Percentiles rank a stretch among this genome's conserved stretches.
phyloP scores from a whole-genome alignment of 2,329 filamentous ascomycete genomes.

The Colletotrichum cordylinicola region DNA sequence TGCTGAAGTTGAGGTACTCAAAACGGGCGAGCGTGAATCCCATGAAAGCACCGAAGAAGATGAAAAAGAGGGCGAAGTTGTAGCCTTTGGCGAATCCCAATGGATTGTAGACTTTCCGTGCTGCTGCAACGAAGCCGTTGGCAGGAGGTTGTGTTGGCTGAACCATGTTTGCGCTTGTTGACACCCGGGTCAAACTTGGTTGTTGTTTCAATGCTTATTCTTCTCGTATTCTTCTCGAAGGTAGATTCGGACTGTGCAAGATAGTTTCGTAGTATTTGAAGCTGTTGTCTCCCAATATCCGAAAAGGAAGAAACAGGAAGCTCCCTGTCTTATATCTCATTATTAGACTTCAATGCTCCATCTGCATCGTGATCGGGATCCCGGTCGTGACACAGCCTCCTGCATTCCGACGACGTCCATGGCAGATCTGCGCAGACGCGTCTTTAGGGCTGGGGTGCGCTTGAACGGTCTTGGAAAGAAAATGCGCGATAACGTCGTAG shows the following conservation, averaged over 20 bases:
- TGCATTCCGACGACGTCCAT: background rate
- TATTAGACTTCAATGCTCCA: background rate
- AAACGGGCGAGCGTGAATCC: conserved; percentile 55
- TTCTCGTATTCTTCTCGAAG: background rate
- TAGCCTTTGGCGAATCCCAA: conserved; percentile 63
- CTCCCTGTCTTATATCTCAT: background rate
- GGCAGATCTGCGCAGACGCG: background rate
- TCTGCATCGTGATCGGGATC: background rate
- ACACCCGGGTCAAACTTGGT: background rate
- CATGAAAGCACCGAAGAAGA: conserved; percentile 51
- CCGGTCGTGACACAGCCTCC: background rate
- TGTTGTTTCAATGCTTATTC: background rate
- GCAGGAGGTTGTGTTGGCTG: conserved; percentile 6
- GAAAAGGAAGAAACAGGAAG: background rate
- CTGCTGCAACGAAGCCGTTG: conserved; percentile 25
- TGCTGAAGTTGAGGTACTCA: conserved; percentile 46
- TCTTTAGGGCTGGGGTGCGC: background rate
- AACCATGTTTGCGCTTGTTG: background rate
- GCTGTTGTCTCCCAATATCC: background rate
- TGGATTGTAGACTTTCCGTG: conserved; percentile 42
- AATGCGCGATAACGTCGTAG: background rate
- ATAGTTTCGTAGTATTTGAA: background rate
- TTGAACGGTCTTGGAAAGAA: background rate
- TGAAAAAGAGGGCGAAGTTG: conserved; percentile 61
- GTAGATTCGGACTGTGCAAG: background rate